These are phyloP conservation scores for Botryosphaeria agaves DNA, from an alignment of 2,329 filamentous ascomycete genomes.

Conservation along the genomic window DNA sequence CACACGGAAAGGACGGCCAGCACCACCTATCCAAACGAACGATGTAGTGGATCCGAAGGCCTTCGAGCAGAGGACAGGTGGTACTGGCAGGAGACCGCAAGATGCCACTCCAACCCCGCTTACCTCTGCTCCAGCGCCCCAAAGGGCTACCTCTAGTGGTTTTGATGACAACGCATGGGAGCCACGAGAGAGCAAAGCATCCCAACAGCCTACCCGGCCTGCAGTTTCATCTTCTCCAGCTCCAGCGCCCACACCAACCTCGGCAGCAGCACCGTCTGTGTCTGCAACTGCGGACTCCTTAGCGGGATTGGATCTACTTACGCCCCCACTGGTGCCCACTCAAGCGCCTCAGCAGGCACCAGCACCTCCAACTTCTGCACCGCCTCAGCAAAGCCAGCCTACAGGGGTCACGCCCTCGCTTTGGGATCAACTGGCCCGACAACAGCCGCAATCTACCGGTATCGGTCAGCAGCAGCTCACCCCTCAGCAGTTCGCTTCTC, in stretches of 20 bases:
- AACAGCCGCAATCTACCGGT: constrained; percentile 20
- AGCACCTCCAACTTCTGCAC: constrained; percentile 8
- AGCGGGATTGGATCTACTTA: constrained; percentile 47
- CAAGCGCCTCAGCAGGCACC: constrained; percentile 24
- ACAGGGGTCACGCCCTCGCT: constrained; percentile 9
- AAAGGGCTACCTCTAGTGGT: constrained; percentile 36
- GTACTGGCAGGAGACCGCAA: constrained; percentile 21
- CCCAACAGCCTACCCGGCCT: constrained; percentile 5
- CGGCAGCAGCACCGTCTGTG: constrained; percentile 18
- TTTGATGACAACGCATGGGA: constrained; percentile 98
- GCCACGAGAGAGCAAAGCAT: constrained; percentile 64
- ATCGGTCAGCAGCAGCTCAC: constrained; percentile 24
- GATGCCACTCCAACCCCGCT: constrained; percentile 33
- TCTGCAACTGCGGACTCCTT: constrained; percentile 48
- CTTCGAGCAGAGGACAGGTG: constrained; percentile 45
- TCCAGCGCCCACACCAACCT: constrained; percentile 19
- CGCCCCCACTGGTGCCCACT: constrained; percentile 39
- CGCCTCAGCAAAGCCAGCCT: constrained; percentile 7
- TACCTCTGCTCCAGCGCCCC: constrained; percentile 26
- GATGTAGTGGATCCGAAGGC: constrained; percentile 79
- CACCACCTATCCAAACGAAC: constrained; percentile 69
- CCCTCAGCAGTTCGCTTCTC: constrained; percentile 21
- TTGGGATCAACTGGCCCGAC: constrained; percentile 9
- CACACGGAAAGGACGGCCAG: constrained; percentile 77
- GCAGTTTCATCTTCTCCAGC: constrained; percentile 20